Conservation (phyloP, 139 green algal genomes). For the Cymbomonas tetramitiformis region DNA sequence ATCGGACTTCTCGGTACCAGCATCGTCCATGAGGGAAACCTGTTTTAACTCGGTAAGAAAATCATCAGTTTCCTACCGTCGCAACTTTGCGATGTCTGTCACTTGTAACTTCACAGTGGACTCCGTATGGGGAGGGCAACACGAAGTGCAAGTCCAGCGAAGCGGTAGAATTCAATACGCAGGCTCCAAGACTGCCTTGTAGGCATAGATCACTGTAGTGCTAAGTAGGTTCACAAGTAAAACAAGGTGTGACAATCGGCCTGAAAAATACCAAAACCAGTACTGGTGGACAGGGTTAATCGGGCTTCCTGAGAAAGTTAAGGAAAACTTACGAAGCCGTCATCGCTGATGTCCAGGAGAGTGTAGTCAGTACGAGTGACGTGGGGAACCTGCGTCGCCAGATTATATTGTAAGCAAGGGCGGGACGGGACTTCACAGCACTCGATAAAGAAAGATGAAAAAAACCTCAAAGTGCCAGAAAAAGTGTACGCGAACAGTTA, state of each 20-base stretch:
- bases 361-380: slow-evolving; percentile 81
- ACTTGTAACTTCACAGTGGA: too few relatives aligned
- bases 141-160: too few relatives aligned
- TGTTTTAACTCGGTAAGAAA: slow-evolving; percentile 20
- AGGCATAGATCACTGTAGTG: too few relatives aligned
- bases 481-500: too few relatives aligned
- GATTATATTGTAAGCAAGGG: background rate
- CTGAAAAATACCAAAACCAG: too few relatives aligned
- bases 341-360: slow-evolving; percentile 86
- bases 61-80: background rate
- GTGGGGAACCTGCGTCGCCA: slow-evolving; percentile 58
- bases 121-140: too few relatives aligned
- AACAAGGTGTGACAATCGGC: too few relatives aligned
- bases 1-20: slow-evolving; percentile 84
- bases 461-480: too few relatives aligned
- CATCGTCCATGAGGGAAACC: slow-evolving; percentile 80
- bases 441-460: slow-evolving; percentile 4
- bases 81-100: too few relatives aligned
- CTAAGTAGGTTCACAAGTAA: too few relatives aligned
- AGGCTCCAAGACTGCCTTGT: too few relatives aligned
- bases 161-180: too few relatives aligned
- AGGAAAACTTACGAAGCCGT: slow-evolving; percentile 70
- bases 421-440: background rate
- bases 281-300: background rate
- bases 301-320: background rate